phyloP scores from a whole-genome alignment of 192 early-diverging fungal species.

The Pilobolus umbonatus region DNA sequence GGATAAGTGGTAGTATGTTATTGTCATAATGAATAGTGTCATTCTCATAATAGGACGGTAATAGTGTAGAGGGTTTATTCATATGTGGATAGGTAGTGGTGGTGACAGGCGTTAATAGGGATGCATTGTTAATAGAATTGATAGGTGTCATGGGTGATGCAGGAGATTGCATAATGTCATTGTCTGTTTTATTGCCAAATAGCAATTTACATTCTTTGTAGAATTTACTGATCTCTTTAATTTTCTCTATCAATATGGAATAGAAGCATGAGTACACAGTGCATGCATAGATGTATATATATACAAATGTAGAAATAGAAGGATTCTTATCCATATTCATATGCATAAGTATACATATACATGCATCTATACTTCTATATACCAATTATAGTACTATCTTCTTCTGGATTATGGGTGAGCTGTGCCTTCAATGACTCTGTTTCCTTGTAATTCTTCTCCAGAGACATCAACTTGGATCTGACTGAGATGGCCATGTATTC shows the following conservation, averaged over 20 bases:
- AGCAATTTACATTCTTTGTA: conserved; percentile 9
- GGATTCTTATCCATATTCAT: no score
- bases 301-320: no score
- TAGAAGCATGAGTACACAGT: background rate
- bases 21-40: no score
- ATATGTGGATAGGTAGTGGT: no score
- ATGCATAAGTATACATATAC: no score
- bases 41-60: no score
- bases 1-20: no score
- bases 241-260: background rate
- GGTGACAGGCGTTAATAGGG: no score
- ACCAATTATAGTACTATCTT: background rate
- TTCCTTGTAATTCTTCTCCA: background rate
- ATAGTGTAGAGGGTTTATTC: no score
- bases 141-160: no score
- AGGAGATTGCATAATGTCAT: background rate
- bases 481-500: conserved; percentile 10
- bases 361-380: background rate
- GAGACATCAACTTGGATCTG: background rate
- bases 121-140: no score
- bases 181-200: background rate
- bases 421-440: background rate
- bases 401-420: background rate
- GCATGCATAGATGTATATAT: background rate
- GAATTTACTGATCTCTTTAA: conserved; percentile 9